Base-by-base conservation (phyloP, 352 stramenopile genomes). In the Phytophthora uliginosa region DNA sequence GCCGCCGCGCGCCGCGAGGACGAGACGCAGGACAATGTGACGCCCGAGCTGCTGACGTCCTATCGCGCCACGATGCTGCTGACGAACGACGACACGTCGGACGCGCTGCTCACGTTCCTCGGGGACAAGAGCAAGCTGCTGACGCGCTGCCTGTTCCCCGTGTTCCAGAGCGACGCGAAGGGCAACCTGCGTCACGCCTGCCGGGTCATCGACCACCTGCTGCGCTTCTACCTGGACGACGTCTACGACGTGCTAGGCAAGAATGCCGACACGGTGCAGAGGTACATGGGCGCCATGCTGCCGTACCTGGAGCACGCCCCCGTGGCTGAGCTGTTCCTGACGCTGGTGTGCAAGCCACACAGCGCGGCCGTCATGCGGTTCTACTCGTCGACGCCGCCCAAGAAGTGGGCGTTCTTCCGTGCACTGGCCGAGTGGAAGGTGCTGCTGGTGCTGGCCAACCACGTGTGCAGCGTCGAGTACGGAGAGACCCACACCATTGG, bases 21-120 rank as follows among this genome's bases (percentile, higher is more conserved):
- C 17, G 82, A 89, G 36, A 67, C 65, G 6, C 33, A 55, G 20
- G 74, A 71, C 10, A 63, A 84, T 31, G 90, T 94, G 31, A 85
- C 88, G 36, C 74, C 82, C 18, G 88, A 90, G 36, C 67, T 97
- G 64, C 73, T 92, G 58, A 76, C 83, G 59, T 95, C 88, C 53
- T 95, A 94, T 78, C 84, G 86, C 59, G 93, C 91, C 50, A 98
- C 91, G 55, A 97, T 98, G 90, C 71, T 98, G 70, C 78, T 98
- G 54, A 93, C 92, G 47, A 96, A 90, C 73, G 90, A 96, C 53
- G 88, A 97, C 63, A 77, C 89, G 47, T 86, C 84, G 20, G 91
- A 97, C 52, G 76, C 82, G 66, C 75, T 97, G 63, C 78, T 96
- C 33, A 87, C 82, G 62, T 97, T 97, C 72, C 76, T 98, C 9